These are phyloP conservation scores for Talaromyces sp. DNA, from an alignment of 2,329 filamentous ascomycete genomes.

Conservation along the genomic window DNA sequence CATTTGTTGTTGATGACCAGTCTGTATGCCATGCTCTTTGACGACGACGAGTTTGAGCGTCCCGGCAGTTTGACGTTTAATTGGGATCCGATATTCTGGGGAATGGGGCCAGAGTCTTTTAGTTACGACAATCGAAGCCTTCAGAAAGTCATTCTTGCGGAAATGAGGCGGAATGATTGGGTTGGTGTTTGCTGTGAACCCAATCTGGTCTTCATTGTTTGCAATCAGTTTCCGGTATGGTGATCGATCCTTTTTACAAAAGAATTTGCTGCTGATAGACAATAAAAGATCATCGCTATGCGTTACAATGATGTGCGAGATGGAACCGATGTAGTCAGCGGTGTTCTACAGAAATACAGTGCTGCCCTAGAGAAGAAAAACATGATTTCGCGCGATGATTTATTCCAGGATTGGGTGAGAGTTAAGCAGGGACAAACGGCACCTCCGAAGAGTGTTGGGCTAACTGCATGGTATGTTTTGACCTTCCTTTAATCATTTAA, in stretches of 20 bases:
- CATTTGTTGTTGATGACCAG: conserved; percentile 38
- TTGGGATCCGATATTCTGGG: conserved; percentile 39
- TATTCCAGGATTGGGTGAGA: conserved; percentile 22
- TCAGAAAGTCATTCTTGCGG: conserved; percentile 29
- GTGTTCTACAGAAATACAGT: conserved; percentile 35
- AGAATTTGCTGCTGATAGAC: too few relatives aligned
- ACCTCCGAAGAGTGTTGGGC: conserved; percentile 16
- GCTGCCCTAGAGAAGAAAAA: conserved; percentile 28
- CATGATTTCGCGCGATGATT: conserved; percentile 23
- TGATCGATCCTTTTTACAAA: background rate
- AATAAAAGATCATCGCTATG: conserved; percentile 31
- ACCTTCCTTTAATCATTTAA: conserved; percentile 11
- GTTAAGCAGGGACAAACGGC: conserved; percentile 24
- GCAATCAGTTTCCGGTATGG: conserved; percentile 43
- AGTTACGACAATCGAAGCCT: conserved; percentile 28
- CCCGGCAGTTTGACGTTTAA: conserved; percentile 29
- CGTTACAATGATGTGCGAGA: conserved; percentile 32
- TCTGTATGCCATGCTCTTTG: conserved; percentile 41
- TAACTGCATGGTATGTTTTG: conserved; percentile 24
- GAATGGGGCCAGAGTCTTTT: conserved; percentile 33
- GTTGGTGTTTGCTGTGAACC: conserved; percentile 43
- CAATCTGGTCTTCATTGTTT: conserved; percentile 29
- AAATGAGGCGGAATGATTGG: conserved; percentile 38
- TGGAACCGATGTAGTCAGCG: conserved; percentile 26
- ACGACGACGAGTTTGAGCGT: conserved; percentile 37